These are phyloP conservation scores for Starmerella floris DNA, from an alignment of 805 yeast species.

Conservation along the genomic window DNA sequence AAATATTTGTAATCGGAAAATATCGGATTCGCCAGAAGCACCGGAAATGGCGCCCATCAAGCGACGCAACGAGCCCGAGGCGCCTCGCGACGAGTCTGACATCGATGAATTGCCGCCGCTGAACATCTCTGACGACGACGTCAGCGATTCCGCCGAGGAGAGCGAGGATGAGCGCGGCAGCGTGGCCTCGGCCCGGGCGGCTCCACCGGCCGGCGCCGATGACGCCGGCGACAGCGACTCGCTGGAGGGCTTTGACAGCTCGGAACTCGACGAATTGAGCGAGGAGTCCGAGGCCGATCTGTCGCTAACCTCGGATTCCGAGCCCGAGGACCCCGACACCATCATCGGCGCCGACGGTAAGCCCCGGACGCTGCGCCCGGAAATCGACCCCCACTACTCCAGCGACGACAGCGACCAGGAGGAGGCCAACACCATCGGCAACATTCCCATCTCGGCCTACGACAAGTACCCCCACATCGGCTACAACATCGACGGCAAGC, in stretches of 20 bases:
- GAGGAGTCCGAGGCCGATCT: conserved; percentile 32
- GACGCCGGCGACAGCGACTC: conserved; percentile 4
- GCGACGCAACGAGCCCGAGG: conserved; percentile 7
- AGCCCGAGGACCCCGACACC: conserved; percentile 28
- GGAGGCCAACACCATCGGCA: conserved; percentile 81
- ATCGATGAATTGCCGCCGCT: conserved; percentile 12
- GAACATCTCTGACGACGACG: conserved; percentile 6
- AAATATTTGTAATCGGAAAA: conserved; percentile 5
- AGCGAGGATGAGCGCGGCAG: background rate
- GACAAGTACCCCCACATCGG: conserved; percentile 97
- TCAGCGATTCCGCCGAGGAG: background rate
- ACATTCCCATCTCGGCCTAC: conserved; percentile 82
- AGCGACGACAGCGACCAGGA: conserved; percentile 80
- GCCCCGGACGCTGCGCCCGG: conserved; percentile 68
- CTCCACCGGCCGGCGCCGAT: conserved; percentile 4
- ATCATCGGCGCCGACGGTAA: conserved; percentile 51
- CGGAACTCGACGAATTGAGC: conserved; percentile 18
- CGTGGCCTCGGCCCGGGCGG: no score
- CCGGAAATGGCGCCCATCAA: conserved; percentile 8
- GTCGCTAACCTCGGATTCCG: conserved; percentile 25
- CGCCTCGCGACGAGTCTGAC: conserved; percentile 2
- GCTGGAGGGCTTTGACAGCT: conserved; percentile 19
- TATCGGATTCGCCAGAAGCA: background rate
- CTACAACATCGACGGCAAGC: conserved; percentile 89
- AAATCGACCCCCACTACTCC: conserved; percentile 88